Evolutionary conservation across 2,329 filamentous ascomycete species (phyloP).

Genomic region (Fusarium setosum): DNA sequence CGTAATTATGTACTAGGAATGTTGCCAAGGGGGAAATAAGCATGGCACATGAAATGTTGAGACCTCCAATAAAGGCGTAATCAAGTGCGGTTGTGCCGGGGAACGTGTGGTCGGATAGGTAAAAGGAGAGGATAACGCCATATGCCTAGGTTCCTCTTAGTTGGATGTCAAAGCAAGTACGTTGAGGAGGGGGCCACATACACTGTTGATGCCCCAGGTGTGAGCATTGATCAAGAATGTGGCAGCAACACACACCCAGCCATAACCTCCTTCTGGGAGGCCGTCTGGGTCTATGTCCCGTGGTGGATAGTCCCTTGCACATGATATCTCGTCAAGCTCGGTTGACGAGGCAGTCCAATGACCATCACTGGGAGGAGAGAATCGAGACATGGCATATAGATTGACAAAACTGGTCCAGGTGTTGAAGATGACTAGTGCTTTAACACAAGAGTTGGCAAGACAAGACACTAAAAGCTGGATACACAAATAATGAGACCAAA

Average conservation of each 20-base stretch:
- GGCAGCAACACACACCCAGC: constrained; percentile 49
- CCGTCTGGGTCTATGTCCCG: not conserved
- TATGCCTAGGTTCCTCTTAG: not conserved
- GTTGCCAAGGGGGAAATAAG: constrained; percentile 55
- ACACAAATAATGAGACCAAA: too few species aligned
- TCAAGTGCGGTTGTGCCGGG: constrained; percentile 63
- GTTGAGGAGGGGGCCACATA: not conserved
- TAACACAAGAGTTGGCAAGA: too few species aligned
- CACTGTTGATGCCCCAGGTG: constrained; percentile 54
- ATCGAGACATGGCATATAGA: not conserved
- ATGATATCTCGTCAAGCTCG: not conserved
- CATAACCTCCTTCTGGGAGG: constrained; percentile 63
- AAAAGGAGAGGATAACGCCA: constrained; percentile 12
- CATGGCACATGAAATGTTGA: constrained; percentile 60
- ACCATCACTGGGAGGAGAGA: not conserved
- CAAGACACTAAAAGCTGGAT: too few species aligned
- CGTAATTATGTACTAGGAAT: constrained; percentile 36
- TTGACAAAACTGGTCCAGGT: not conserved
- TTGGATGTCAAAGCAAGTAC: not conserved
- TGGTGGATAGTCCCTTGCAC: not conserved
- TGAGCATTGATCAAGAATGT: constrained; percentile 50
- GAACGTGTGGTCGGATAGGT: constrained; percentile 56
- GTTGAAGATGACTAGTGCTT: too few species aligned
- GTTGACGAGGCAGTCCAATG: not conserved
- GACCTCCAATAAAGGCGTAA: constrained; percentile 69